phyloP scores from a whole-genome alignment of 129 eudicot species.

The Apium graveolens region DNA sequence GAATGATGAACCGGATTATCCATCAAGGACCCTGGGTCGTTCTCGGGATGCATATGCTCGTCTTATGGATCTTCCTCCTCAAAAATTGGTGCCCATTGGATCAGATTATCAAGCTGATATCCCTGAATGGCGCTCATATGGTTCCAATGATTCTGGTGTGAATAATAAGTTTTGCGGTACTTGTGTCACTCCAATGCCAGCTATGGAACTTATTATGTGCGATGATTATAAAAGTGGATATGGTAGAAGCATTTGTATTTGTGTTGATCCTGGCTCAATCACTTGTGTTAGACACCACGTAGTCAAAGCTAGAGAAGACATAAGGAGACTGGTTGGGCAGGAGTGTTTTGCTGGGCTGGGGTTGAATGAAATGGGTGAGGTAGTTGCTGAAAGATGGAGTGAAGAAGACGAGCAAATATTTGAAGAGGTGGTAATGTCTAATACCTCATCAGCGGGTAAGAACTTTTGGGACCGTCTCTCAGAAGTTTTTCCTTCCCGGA shows the following conservation, averaged over 20 bases:
- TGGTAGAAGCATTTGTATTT: slow-evolving; percentile 34
- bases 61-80: slow-evolving; percentile 43
- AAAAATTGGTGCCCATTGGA: slow-evolving; percentile 46
- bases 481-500: slow-evolving; percentile 37
- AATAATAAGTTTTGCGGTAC: slow-evolving; percentile 25
- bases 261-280: slow-evolving; percentile 36
- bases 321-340: slow-evolving; percentile 36
- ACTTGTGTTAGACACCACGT: slow-evolving; percentile 47
- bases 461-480: slow-evolving; percentile 31
- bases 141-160: neutral
- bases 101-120: slow-evolving; percentile 50
- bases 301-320: slow-evolving; percentile 31
- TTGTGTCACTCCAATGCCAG: slow-evolving; percentile 40
- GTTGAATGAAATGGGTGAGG: slow-evolving; percentile 55
- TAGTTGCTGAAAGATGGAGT: slow-evolving; percentile 27
- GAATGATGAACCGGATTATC: slow-evolving; percentile 11
- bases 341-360: slow-evolving; percentile 42
- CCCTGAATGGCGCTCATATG: slow-evolving; percentile 37
- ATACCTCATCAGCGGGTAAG: slow-evolving; percentile 19
- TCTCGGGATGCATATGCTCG: slow-evolving; percentile 28
- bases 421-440: slow-evolving; percentile 2
- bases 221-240: slow-evolving; percentile 14
- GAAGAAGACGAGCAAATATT: slow-evolving; percentile 41
- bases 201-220: slow-evolving; percentile 1
- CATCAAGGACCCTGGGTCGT: slow-evolving; percentile 8